phyloP scores from a whole-genome alignment of 106 monocot genomes.

The Dioscorea zingiberensis region DNA sequence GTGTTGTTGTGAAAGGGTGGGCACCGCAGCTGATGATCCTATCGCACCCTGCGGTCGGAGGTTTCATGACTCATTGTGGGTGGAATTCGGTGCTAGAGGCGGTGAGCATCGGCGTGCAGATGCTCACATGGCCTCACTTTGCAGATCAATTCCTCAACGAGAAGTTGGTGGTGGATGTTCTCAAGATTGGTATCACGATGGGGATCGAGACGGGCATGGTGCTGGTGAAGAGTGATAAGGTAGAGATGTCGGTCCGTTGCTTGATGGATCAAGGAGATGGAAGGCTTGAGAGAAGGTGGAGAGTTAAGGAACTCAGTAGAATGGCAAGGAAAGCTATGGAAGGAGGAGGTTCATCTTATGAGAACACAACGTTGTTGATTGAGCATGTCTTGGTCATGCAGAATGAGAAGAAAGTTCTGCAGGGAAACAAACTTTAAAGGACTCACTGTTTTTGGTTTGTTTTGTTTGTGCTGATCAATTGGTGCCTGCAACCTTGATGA shows the following conservation, averaged over 20 bases:
- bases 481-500: no score
- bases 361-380: not conserved
- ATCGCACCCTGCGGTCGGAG: conserved; percentile 4
- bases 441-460: no score
- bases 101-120: conserved; percentile 5
- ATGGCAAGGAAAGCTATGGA: conserved; percentile 14
- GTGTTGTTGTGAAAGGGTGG: conserved; percentile 12
- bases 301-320: not conserved
- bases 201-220: not conserved
- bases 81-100: conserved; percentile 15
- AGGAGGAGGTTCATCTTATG: conserved; percentile 8
- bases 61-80: conserved; percentile 15
- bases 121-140: conserved; percentile 15
- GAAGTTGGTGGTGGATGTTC: conserved; percentile 9
- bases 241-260: conserved; percentile 1
- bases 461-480: no score
- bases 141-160: conserved; percentile 12
- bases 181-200: not conserved
- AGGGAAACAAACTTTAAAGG: no score
- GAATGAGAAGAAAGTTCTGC: no score
- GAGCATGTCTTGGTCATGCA: not conserved
- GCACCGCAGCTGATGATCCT: conserved; percentile 21
- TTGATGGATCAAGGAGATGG: conserved; percentile 9
- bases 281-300: conserved; percentile 5
- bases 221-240: conserved; percentile 4